phyloP scores from a whole-genome alignment of 371 early-diverging fungal species.

The Haplosporangium sp. region DNA sequence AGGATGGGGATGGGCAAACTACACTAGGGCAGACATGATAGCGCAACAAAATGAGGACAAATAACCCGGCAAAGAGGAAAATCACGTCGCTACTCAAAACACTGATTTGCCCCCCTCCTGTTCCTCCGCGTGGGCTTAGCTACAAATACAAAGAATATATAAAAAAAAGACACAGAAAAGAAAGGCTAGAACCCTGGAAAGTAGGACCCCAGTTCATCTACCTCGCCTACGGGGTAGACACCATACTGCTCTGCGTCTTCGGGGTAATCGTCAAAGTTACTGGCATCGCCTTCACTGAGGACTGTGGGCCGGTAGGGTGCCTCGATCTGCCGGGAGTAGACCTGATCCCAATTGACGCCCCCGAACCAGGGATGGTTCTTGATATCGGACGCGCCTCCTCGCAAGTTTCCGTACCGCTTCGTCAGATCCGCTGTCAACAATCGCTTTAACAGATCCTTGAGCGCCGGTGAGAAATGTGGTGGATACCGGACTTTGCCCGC shows the following conservation, averaged over 20 bases:
- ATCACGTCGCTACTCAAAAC: too few species aligned
- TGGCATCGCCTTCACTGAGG: constrained; percentile 70
- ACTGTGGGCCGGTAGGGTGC: constrained; percentile 70
- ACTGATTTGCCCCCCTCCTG: too few species aligned
- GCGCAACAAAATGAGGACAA: too few species aligned
- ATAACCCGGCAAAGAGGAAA: too few species aligned
- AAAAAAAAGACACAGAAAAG: too few species aligned
- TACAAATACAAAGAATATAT: too few species aligned
- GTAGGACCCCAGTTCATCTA: constrained; percentile 6
- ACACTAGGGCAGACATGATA: too few species aligned
- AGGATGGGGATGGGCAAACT: too few species aligned
- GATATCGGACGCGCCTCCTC: constrained; percentile 77
- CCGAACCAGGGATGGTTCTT: constrained; percentile 89
- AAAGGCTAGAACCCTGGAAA: constrained; percentile 29
- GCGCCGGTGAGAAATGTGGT: constrained; percentile 85
- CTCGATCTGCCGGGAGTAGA: constrained; percentile 71
- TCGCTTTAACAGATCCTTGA: constrained; percentile 92
- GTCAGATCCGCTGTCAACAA: constrained; percentile 90
- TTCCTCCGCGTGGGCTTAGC: too few species aligned
- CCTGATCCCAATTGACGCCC: constrained; percentile 82
- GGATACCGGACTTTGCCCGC: constrained; percentile 90
- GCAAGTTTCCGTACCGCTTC: constrained; percentile 92
- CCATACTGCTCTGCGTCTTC: constrained; percentile 72
- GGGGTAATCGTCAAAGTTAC: constrained; percentile 70
- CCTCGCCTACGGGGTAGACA: constrained; percentile 19